These are phyloP conservation scores for Vaccinium myrtillus DNA, from an alignment of 148 eudicot species.

Conservation along the genomic window DNA sequence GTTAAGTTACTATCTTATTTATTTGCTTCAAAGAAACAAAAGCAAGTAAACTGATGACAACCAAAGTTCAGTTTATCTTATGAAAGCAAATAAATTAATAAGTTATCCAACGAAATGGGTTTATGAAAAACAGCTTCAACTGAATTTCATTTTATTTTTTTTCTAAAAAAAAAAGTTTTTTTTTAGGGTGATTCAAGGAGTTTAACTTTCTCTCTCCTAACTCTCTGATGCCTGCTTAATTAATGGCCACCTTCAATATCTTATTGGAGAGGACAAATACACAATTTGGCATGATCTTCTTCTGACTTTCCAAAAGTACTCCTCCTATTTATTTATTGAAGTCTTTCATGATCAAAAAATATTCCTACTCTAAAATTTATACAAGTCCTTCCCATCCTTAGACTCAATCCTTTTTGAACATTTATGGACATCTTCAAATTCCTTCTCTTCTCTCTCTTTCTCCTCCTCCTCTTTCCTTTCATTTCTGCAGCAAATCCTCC, in stretches of 20 bases:
- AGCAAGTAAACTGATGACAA: background rate
- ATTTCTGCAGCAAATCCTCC: background rate
- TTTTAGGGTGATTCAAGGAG: too few relatives aligned
- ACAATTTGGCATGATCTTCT: background rate
- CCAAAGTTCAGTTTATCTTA: background rate
- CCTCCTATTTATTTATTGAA: background rate
- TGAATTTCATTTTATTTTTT: too few relatives aligned
- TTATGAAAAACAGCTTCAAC: background rate
- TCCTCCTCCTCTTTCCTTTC: slow-evolving; percentile 14
- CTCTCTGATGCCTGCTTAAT: background rate
- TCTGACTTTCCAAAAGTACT: background rate
- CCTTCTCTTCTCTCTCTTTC: slow-evolving; percentile 18
- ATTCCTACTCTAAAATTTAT: background rate
- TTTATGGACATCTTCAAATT: slow-evolving; percentile 39
- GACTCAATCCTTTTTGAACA: background rate
- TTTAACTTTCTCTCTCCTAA: background rate
- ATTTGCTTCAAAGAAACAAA: background rate
- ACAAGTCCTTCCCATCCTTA: background rate
- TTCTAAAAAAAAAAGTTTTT: too few relatives aligned
- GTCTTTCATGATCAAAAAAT: too few relatives aligned
- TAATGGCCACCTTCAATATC: background rate
- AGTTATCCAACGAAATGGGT: background rate
- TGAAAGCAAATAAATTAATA: too few relatives aligned
- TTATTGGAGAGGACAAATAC: background rate
- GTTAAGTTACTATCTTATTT: too few relatives aligned